phyloP scores from a whole-genome alignment of 495 filamentous ascomycete species.

The Cetradonia linearis region DNA sequence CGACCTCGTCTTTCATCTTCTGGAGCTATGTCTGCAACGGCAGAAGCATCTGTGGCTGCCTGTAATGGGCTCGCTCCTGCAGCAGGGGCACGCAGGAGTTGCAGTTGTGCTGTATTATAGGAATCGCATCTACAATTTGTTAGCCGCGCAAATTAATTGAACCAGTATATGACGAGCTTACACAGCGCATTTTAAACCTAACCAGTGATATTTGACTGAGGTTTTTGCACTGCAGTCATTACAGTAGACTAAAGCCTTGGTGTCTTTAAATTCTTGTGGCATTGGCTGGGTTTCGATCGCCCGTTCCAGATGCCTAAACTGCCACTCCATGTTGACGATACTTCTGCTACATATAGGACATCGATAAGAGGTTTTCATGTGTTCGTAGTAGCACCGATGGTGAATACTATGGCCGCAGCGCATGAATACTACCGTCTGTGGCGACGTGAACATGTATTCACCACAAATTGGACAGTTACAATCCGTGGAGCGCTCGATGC shows the following conservation, averaged over 20 bases:
- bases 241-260: conserved; percentile 73
- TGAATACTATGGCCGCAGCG: conserved; percentile 95
- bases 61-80: conserved; percentile 26
- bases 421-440: conserved; percentile 83
- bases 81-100: conserved; percentile 42
- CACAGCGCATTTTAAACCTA: conserved; percentile 81
- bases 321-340: conserved; percentile 91
- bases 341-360: conserved; percentile 93
- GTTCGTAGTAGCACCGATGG: conserved; percentile 68
- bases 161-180: conserved; percentile 27
- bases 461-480: conserved; percentile 98
- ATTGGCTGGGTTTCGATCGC: conserved; percentile 84
- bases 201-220: conserved; percentile 82
- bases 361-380: conserved; percentile 79
- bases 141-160: conserved; percentile 14
- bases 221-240: conserved; percentile 90
- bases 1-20: conserved; percentile 15
- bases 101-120: conserved; percentile 72
- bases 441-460: conserved; percentile 95
- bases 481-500: conserved; percentile 87
- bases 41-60: conserved; percentile 23
- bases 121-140: conserved; percentile 50
- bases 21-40: conserved; percentile 20
- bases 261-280: conserved; percentile 70
- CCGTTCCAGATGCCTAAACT: conserved; percentile 80